These are phyloP conservation scores for Dioscorea dumetorum DNA, from an alignment of 106 monocot species.

Conservation along the genomic window DNA sequence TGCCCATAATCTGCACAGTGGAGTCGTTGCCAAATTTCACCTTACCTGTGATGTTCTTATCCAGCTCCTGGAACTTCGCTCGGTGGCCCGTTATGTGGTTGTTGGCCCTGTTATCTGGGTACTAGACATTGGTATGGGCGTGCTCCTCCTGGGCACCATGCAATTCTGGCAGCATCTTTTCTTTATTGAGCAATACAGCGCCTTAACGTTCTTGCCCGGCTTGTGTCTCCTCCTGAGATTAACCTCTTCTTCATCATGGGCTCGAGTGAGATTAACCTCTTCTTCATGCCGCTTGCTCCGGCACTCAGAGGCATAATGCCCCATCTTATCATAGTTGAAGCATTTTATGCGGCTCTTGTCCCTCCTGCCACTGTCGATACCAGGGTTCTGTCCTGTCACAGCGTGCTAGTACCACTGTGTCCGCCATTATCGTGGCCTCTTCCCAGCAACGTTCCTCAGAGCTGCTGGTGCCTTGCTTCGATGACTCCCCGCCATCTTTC, in stretches of 20 bases:
- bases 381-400: neutral
- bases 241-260: neutral
- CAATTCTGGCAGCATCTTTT: neutral
- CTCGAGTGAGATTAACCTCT: constrained; percentile 6
- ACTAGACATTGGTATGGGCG: neutral
- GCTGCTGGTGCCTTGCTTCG: no score
- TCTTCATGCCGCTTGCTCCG: neutral
- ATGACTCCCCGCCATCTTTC: no score
- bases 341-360: constrained; percentile 9
- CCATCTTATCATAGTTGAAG: constrained; percentile 11
- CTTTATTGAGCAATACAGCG: constrained; percentile 1
- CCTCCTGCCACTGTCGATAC: constrained; percentile 7
- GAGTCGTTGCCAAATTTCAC: constrained; percentile 1
- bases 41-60: constrained; percentile 7
- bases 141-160: neutral
- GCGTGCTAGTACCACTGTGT: neutral
- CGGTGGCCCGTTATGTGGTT: neutral
- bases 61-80: constrained; percentile 3
- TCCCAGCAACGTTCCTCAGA: no score
- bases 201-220: neutral
- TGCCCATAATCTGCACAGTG: constrained; percentile 2
- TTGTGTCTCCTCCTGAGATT: neutral
- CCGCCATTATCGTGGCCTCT: neutral
- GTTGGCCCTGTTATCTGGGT: neutral
- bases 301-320: constrained; percentile 10